These are phyloP conservation scores for Marasmius tenuissimus DNA, from an alignment of 1,284 basidiomycete genomes.

Conservation along the genomic window DNA sequence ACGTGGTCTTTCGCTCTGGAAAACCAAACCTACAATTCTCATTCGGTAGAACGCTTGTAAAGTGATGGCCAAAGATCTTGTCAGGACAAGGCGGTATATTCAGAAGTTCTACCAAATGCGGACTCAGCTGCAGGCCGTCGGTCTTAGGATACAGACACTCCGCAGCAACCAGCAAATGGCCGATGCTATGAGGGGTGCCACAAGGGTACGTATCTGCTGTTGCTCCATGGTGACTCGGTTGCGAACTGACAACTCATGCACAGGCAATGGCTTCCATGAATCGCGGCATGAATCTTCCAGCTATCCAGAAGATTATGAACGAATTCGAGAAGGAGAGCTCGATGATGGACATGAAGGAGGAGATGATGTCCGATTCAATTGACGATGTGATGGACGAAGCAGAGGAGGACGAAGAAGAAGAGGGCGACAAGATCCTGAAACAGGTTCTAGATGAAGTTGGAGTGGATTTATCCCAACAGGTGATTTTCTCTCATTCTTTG, in stretches of 20 bases:
- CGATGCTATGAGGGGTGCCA: constrained; percentile 98
- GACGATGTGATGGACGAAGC: constrained; percentile 96
- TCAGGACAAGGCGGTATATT: constrained; percentile 91
- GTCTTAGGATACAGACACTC: constrained; percentile 93
- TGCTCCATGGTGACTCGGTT: background rate
- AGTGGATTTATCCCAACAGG: constrained; percentile 89
- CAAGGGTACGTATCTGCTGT: constrained; percentile 61
- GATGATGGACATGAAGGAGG: constrained; percentile 99
- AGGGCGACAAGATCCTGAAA: constrained; percentile 94
- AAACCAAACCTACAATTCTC: constrained; percentile 2
- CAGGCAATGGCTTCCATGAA: constrained; percentile 99
- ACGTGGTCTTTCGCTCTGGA: constrained; percentile 9
- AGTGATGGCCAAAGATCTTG: constrained; percentile 98
- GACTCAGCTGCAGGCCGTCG: constrained; percentile 96
- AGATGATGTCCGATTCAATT: constrained; percentile 99
- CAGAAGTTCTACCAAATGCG: constrained; percentile 99
- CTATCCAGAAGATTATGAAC: constrained; percentile 94
- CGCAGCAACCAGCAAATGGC: constrained; percentile 99
- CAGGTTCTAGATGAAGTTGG: constrained; percentile 99
- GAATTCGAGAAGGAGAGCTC: constrained; percentile 97
- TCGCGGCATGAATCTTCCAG: constrained; percentile 89
- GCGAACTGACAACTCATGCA: background rate
- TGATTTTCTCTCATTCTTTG: constrained; percentile 32
- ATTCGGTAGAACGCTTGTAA: constrained; percentile 88
- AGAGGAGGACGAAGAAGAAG: constrained; percentile 94